Conservation (phyloP, 345 rosid genomes). For the Lumnitzera racemosa region DNA sequence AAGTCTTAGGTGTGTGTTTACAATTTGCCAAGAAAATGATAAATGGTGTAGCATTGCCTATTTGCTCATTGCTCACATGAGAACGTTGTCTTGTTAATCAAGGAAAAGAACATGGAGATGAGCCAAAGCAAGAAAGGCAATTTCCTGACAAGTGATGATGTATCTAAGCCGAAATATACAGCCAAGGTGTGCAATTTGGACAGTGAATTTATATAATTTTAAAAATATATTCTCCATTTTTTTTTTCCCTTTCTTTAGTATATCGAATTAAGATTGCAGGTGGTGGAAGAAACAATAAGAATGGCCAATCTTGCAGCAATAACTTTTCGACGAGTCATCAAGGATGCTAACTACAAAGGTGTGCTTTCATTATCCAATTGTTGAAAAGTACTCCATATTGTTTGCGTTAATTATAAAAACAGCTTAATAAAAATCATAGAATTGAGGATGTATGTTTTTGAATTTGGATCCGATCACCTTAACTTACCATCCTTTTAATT, state of each 20-base stretch:
- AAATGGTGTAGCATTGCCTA: no score
- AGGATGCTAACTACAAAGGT: conserved; percentile 31
- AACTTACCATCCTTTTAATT: no score
- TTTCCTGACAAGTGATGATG: conserved; percentile 27
- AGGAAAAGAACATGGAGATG: conserved; percentile 31
- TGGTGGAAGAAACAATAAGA: conserved; percentile 37
- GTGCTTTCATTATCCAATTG: not conserved
- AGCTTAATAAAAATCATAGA: no score
- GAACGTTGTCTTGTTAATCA: not conserved
- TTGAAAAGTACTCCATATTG: no score
- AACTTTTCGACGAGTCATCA: conserved; percentile 10
- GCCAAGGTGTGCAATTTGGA: conserved; percentile 11
- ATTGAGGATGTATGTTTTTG: no score
- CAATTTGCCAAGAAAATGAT: no score
- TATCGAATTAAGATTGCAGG: conserved; percentile 3
- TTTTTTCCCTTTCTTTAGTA: not conserved
- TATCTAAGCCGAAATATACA: conserved; percentile 27
- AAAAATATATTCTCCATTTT: no score
- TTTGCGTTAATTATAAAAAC: no score
- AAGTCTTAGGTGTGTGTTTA: no score
- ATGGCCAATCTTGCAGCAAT: conserved; percentile 22
- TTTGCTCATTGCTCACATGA: not conserved
- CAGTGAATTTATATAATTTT: no score
- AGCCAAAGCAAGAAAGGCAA: conserved; percentile 20
- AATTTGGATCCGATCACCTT: no score